Evolutionary conservation across 164 flowering plant species (phyloP).

Genomic region (Euptelea pleiosperma): DNA sequence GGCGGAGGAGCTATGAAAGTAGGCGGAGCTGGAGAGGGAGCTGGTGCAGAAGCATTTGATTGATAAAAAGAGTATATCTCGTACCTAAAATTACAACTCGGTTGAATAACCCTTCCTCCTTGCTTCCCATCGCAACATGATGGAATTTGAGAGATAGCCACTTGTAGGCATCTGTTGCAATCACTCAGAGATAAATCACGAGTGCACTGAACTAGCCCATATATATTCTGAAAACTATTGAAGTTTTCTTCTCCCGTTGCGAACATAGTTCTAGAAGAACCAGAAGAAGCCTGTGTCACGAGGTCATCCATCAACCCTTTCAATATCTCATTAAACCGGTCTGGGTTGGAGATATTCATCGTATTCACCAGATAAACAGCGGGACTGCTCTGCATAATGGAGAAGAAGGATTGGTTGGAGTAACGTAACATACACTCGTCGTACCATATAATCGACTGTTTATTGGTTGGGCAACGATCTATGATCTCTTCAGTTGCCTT

Average conservation of each 20-base stretch:
- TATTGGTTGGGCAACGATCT: conserved; percentile 9
- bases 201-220: conserved; percentile 43
- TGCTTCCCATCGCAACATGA: conserved; percentile 9
- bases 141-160: neutral
- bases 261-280: neutral
- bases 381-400: neutral
- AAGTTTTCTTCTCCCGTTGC: too few species aligned
- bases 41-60: neutral
- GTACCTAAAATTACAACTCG: conserved; percentile 26
- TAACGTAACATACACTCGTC: too few species aligned
- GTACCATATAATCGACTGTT: conserved; percentile 12
- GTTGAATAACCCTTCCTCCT: conserved; percentile 21
- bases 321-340: neutral
- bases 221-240: too few species aligned
- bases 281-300: neutral
- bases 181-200: conserved; percentile 24
- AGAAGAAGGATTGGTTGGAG: neutral
- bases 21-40: conserved; percentile 6
- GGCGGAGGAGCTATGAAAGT: too few species aligned
- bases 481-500: neutral
- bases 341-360: conserved; percentile 2
- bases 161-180: conserved; percentile 29
- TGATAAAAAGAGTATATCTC: conserved; percentile 17
- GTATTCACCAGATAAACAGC: neutral
- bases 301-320: neutral